A percentile compares a stretch with the other conserved stretches of the same genome.
Evolutionary conservation across 345 rosid species (phyloP).

Genomic region (Aquilaria malaccensis): DNA sequence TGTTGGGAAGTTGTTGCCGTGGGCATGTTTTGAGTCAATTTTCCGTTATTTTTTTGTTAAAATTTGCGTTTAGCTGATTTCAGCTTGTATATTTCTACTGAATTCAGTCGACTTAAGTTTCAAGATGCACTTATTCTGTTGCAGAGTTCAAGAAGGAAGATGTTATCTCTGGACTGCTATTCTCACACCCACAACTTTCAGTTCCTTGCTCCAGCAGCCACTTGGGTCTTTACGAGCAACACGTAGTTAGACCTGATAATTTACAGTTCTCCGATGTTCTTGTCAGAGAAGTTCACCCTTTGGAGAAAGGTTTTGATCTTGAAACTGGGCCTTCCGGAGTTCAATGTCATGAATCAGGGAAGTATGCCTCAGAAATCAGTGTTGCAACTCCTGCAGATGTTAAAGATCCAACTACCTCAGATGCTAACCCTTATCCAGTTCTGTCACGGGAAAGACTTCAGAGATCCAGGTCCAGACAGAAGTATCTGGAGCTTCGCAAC

Average conservation of each 20-base stretch:
- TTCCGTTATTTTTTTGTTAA: no score
- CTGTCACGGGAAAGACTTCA: constrained; percentile 53
- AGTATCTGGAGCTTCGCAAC: constrained; percentile 52
- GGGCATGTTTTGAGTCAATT: no score
- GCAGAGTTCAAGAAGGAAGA: constrained; percentile 71
- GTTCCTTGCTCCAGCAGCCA: constrained; percentile 28
- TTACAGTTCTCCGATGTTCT: constrained; percentile 21
- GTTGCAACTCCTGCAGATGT: constrained; percentile 37
- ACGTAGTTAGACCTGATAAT: constrained; percentile 23
- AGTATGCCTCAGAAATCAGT: constrained; percentile 25
- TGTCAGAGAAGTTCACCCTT: constrained; percentile 12
- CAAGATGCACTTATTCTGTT: neutral
- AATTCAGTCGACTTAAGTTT: no score
- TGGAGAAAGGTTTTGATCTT: constrained; percentile 18
- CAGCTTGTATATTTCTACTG: no score
- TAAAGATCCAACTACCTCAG: constrained; percentile 25
- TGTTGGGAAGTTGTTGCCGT: no score
- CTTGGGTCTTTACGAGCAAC: constrained; percentile 26
- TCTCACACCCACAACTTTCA: constrained; percentile 34
- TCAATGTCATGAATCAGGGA: constrained; percentile 20
- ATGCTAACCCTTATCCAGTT: constrained; percentile 24
- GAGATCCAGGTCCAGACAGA: constrained; percentile 77
- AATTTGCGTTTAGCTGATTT: no score
- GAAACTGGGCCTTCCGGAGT: constrained; percentile 15
- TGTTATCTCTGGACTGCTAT: constrained; percentile 54